These are phyloP conservation scores for Davidsoniella australis DNA, from an alignment of 2,329 filamentous ascomycete genomes.

Conservation along the genomic window DNA sequence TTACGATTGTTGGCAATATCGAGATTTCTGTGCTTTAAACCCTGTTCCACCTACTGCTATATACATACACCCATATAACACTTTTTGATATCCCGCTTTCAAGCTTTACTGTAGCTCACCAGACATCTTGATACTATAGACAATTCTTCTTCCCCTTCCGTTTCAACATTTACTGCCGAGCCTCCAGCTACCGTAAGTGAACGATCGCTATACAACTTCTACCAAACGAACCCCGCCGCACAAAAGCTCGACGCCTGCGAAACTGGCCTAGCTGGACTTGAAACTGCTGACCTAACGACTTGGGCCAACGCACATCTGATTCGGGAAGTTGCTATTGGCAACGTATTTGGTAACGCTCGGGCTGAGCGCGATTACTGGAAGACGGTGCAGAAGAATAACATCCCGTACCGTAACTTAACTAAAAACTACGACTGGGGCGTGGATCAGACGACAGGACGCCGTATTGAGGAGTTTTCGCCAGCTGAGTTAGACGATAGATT, in stretches of 20 bases:
- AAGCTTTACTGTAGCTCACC: too few relatives aligned
- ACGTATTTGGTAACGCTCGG: conserved; percentile 26
- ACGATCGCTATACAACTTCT: conserved; percentile 29
- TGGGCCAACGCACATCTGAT: conserved; percentile 32
- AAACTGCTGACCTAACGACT: conserved; percentile 30
- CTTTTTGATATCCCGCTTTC: too few relatives aligned
- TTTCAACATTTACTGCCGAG: background rate
- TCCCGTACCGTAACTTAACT: conserved; percentile 30
- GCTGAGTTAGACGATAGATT: conserved; percentile 28
- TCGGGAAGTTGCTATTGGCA: conserved; percentile 23
- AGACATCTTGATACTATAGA: too few relatives aligned
- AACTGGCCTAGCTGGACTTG: conserved; percentile 28
- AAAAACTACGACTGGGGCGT: conserved; percentile 26
- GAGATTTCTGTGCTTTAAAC: too few relatives aligned
- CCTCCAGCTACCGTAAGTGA: conserved; percentile 31
- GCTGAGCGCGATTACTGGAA: conserved; percentile 42
- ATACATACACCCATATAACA: too few relatives aligned
- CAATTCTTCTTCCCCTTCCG: too few relatives aligned
- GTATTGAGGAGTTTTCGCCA: conserved; percentile 30
- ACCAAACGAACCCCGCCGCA: conserved; percentile 33
- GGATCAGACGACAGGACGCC: conserved; percentile 29
- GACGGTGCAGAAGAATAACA: conserved; percentile 32
- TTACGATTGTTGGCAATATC: too few relatives aligned
- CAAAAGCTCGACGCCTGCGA: conserved; percentile 23
- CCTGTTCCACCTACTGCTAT: too few relatives aligned